These are phyloP conservation scores for Fusarium globosum DNA, from an alignment of 2,329 filamentous ascomycete species.

Conservation along the genomic window DNA sequence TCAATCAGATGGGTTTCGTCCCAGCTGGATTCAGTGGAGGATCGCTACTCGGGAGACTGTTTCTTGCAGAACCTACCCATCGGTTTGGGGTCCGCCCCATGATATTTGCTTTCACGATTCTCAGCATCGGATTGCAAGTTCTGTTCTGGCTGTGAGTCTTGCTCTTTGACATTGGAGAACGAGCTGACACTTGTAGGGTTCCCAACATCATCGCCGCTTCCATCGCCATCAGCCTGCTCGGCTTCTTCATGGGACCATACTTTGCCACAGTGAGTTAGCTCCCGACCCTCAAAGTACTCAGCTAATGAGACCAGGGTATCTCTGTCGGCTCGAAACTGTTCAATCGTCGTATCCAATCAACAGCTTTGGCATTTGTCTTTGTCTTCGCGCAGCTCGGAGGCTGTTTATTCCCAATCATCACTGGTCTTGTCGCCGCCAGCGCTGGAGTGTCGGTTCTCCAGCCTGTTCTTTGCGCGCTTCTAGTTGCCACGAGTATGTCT, in stretches of 20 bases:
- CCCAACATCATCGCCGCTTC: constrained; percentile 61
- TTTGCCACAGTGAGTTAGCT: constrained; percentile 62
- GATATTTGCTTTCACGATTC: constrained; percentile 63
- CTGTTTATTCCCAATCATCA: constrained; percentile 65
- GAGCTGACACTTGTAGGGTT: constrained; percentile 44
- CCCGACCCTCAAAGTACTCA: fast-evolving
- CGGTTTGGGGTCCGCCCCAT: constrained; percentile 68
- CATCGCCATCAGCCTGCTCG: constrained; percentile 64
- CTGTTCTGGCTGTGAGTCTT: constrained; percentile 67
- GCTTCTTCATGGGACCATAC: constrained; percentile 68
- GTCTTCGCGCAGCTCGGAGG: constrained; percentile 67
- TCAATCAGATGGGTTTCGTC: constrained; percentile 70
- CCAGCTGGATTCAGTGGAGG: constrained; percentile 70
- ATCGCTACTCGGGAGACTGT: constrained; percentile 64
- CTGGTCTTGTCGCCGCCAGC: constrained; percentile 60
- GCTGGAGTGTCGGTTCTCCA: constrained; percentile 62
- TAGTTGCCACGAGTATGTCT: constrained; percentile 57
- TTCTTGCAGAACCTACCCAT: constrained; percentile 69
- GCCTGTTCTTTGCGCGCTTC: constrained; percentile 61
- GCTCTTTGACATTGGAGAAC: fast-evolving
- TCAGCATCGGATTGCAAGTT: constrained; percentile 65
- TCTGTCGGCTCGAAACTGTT: constrained; percentile 65
- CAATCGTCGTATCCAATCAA: constrained; percentile 49
- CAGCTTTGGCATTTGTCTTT: constrained; percentile 62
- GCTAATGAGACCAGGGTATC: constrained; percentile 56